phyloP scores from a whole-genome alignment of 1,139 yeast genomes.

The Magnusiomyces tetraspermus region DNA sequence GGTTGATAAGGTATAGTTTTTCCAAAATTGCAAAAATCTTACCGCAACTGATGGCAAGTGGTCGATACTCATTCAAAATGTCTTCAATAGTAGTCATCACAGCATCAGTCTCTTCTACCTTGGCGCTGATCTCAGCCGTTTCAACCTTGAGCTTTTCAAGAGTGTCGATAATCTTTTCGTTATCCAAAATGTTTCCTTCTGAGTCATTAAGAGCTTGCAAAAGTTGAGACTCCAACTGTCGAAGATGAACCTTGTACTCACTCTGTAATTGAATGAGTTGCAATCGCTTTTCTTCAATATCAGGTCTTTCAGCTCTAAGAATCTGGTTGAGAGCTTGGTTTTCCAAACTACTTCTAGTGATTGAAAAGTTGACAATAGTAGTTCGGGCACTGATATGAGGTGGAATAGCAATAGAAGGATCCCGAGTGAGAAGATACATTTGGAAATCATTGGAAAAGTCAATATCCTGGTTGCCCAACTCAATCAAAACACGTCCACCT shows the following conservation, averaged over 20 bases:
- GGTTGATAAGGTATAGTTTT: slow-evolving; percentile 36
- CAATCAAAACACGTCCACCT: slow-evolving; percentile 63
- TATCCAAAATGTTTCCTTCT: slow-evolving; percentile 58
- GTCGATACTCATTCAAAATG: slow-evolving; percentile 40
- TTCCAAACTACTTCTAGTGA: slow-evolving; percentile 59
- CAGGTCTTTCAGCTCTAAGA: slow-evolving; percentile 52
- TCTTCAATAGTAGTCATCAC: slow-evolving; percentile 48
- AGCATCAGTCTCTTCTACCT: slow-evolving; percentile 45
- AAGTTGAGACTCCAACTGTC: slow-evolving; percentile 51
- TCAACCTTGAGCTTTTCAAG: slow-evolving; percentile 60
- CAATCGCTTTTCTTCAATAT: slow-evolving; percentile 48
- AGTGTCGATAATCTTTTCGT: slow-evolving; percentile 48
- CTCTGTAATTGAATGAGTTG: slow-evolving; percentile 49
- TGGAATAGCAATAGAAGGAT: slow-evolving; percentile 41
- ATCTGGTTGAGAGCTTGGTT: slow-evolving; percentile 53
- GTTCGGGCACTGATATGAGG: slow-evolving; percentile 56
- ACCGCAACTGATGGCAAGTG: slow-evolving; percentile 50
- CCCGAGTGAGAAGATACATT: slow-evolving; percentile 53
- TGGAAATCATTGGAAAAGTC: slow-evolving; percentile 61
- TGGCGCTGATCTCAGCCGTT: slow-evolving; percentile 44
- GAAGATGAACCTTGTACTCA: slow-evolving; percentile 48
- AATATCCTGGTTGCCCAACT: slow-evolving; percentile 52
- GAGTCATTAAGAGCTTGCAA: slow-evolving; percentile 50
- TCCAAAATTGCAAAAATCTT: slow-evolving; percentile 41
- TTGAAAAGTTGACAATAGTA: slow-evolving; percentile 56